phyloP scores from a whole-genome alignment of 495 filamentous ascomycete species.

The Tuber magnatum region DNA sequence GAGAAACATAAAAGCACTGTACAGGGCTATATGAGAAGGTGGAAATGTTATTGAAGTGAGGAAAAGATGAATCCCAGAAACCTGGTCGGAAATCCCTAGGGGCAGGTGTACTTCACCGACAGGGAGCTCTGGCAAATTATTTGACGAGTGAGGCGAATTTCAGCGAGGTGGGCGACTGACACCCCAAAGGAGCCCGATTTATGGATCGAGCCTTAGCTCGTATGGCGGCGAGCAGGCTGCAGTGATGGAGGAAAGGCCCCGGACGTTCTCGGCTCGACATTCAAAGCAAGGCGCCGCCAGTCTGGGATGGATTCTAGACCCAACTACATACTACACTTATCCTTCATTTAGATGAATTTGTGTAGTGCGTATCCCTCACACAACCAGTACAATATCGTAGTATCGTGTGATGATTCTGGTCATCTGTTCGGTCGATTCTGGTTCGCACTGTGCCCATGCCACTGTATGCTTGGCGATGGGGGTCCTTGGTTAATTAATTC shows the following conservation, averaged over 20 bases:
- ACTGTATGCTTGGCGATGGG: neutral
- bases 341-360: neutral
- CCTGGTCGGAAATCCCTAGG: neutral
- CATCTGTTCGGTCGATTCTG: neutral
- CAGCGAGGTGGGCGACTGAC: neutral
- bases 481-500: neutral
- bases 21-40: neutral
- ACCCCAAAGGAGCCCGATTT: neutral
- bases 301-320: neutral
- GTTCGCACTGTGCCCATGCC: neutral
- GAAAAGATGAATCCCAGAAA: neutral
- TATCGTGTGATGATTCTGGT: neutral
- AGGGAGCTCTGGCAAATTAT: neutral
- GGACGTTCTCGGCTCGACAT: neutral
- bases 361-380: no score
- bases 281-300: neutral
- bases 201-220: neutral
- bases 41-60: neutral
- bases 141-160: neutral
- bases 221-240: neutral
- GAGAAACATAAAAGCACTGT: neutral
- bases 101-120: neutral
- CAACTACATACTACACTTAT: neutral
- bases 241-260: neutral
- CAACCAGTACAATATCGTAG: no score